Evolutionary conservation across 768 basidiomycete genomes (phyloP), one percentile per base, ranked within the genome.

Genomic region (Coprinellus aureogranulatus): DNA sequence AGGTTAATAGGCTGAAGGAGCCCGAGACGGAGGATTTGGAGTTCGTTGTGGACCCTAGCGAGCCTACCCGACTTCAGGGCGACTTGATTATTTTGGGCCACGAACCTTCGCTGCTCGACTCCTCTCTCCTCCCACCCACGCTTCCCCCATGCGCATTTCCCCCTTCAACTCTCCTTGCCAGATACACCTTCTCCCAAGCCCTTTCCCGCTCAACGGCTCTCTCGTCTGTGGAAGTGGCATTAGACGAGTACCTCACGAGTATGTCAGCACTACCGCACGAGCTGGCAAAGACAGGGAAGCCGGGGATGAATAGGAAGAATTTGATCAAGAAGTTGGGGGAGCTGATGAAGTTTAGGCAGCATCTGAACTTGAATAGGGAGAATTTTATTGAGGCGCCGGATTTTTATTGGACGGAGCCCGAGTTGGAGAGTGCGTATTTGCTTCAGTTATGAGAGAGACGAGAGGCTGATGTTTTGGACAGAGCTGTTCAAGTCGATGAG

Each of bases 351-450:
- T 92, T 98, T 69, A 81, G 96, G 44, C 96, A 98, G 73, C 87
- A 91, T 23, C 77, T 97, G 27, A 98, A 97, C 65, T 82, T 98
- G 53, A 93, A 90, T 64, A 78, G 89, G 45, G 89, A 93, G 67
- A 95, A 93, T 64, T 92, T 94, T 65, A 86, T 86, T 47, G 94
- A 95, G 65, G 86, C 87, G 0, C 92, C 91, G 0, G 90, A 97
- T 70, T 88, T 98, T 62, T 94, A 97, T 69, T 98, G 96, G 95
- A 81, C 89, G 18, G 92, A 97, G 67, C 92, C 94, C 0, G 90
- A 88, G 60, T 79, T 98, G 4, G 95, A 98, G 76, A 79, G 91
- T 87, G 59, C 31, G 83, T 58, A 4, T 18, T 3, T 23, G 44
- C 20, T 23, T n/a, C 42, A 25, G 34, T 34, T 28, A 12, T 22